Evolutionary conservation across 2,329 filamentous ascomycete species (phyloP), one percentile per base, ranked within the genome.

Genomic region (Ophiobolus disseminans): DNA sequence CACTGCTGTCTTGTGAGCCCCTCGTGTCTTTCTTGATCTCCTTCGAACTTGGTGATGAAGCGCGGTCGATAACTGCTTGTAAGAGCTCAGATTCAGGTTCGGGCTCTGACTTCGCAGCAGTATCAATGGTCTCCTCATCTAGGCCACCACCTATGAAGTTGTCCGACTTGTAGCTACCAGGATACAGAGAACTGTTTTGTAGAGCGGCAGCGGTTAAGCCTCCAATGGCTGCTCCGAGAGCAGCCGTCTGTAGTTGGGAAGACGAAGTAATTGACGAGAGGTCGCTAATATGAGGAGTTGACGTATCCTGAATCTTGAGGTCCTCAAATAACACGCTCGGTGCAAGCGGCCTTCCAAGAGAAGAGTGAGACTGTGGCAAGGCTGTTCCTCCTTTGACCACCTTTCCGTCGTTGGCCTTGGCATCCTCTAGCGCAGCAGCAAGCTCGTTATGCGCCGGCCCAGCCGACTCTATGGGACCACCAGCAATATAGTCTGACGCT

Each of bases 401-500:
- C 30, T 13, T 14, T 31, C 49, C 42, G 30, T 53, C 53, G 30
- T 61, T 49, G 5, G 34, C 44, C 28, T 53, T 49, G 4, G 55
- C 44, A 21, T 55, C 26, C 35, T 69, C 63, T 2, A 65, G 47
- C n/a, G 58, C 61, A 23, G 58, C 58, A 46, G 61, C 40, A n/a
- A 68, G 60, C 19, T 48, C 56, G 17, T 68, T 59, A 17, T 55
- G 57, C 30, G 58, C 39, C 5, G 59, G 55, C 9, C 57, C 61
- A 14, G 37, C 39, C 44, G 50, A 42, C 4, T 49, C 31, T 17
- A 32, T 13, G 23, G 43, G 46, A 5, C 40, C 36, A 30, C 54
- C 62, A 36, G 72, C 46, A 11, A 73, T 67, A 41, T 80, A 81
- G 8, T 76, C 70, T 14, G 78, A 79, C 4, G 86, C 86, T 52